These are phyloP conservation scores for Talaromyces thailandensis DNA, from an alignment of 495 filamentous ascomycete species.

Conservation along the genomic window DNA sequence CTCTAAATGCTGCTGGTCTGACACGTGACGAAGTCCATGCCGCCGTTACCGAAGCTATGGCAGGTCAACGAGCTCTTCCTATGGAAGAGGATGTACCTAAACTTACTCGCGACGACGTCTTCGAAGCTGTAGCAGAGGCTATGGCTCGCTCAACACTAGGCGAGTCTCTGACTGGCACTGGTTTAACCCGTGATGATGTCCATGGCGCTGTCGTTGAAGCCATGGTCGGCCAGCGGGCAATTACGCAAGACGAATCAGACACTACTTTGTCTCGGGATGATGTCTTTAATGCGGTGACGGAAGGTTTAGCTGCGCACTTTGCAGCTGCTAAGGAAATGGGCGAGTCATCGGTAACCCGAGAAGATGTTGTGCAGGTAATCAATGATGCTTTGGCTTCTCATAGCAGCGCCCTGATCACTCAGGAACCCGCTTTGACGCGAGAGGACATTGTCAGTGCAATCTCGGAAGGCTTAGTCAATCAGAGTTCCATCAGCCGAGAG, in stretches of 20 bases:
- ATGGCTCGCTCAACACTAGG: background rate
- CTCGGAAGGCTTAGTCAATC: constrained; percentile 44
- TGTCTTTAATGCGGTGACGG: constrained; percentile 32
- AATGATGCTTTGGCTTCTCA: constrained; percentile 45
- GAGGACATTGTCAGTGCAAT: constrained; percentile 49
- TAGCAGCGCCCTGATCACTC: constrained; percentile 24
- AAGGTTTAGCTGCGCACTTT: constrained; percentile 34
- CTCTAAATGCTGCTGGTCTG: background rate
- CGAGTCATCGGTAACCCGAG: constrained; percentile 7
- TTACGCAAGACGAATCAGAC: constrained; percentile 37
- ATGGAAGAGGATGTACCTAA: constrained; percentile 16
- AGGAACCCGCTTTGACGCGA: constrained; percentile 25
- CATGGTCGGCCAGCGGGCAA: constrained; percentile 33
- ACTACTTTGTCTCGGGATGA: constrained; percentile 40
- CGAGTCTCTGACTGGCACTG: background rate
- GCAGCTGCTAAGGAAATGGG: constrained; percentile 27
- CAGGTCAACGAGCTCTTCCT: constrained; percentile 8
- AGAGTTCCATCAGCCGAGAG: constrained; percentile 40
- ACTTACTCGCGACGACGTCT: constrained; percentile 38
- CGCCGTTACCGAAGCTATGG: background rate
- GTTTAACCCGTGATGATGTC: constrained; percentile 27
- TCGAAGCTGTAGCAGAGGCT: constrained; percentile 33
- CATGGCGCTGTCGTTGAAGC: constrained; percentile 38
- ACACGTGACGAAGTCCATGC: constrained; percentile 36
- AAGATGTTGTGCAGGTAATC: constrained; percentile 43